Evolutionary conservation across 768 basidiomycete species (phyloP).

Genomic region (Hericium coralloides): DNA sequence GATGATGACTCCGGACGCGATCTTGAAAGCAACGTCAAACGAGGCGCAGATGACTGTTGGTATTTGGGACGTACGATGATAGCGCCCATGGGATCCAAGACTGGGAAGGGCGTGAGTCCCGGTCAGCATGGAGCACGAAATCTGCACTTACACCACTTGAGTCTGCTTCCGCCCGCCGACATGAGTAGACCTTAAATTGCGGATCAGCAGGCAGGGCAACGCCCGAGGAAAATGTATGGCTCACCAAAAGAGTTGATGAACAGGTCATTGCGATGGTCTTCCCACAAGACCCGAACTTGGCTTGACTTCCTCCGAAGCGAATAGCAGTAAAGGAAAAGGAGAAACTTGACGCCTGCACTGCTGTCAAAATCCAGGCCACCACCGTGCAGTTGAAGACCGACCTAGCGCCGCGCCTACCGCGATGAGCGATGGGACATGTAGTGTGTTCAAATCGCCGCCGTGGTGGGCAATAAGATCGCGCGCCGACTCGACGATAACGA

Average conservation of each 20-base stretch:
- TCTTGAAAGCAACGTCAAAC: constrained; percentile 34
- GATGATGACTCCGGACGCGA: constrained; percentile 68
- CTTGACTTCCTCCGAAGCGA: constrained; percentile 73
- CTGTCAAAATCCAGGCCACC: constrained; percentile 1
- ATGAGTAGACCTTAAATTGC: constrained; percentile 57
- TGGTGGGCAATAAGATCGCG: constrained; percentile 57
- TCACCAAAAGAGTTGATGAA: constrained; percentile 73
- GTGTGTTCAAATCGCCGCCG: constrained; percentile 43
- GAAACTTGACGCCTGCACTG: constrained; percentile 65
- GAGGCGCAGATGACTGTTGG: too few relatives aligned
- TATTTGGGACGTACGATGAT: constrained; percentile 39
- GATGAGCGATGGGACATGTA: constrained; percentile 77
- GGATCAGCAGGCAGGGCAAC: too few relatives aligned
- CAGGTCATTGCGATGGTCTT: constrained; percentile 93
- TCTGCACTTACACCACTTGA: constrained; percentile 65
- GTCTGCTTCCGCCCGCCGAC: constrained; percentile 74
- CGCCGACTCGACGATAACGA: constrained; percentile 83
- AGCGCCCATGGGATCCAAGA: constrained; percentile 72
- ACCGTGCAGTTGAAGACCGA: constrained; percentile 20
- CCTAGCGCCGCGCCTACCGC: constrained; percentile 81
- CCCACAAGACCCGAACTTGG: constrained; percentile 93
- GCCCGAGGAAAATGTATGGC: constrained; percentile 10
- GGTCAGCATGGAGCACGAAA: not conserved
- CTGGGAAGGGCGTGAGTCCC: constrained; percentile 24
- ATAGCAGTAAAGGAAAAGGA: constrained; percentile 83